Evolutionary conservation across 2,329 filamentous ascomycete genomes (phyloP).

Genomic region (Trichothecium roseum): DNA sequence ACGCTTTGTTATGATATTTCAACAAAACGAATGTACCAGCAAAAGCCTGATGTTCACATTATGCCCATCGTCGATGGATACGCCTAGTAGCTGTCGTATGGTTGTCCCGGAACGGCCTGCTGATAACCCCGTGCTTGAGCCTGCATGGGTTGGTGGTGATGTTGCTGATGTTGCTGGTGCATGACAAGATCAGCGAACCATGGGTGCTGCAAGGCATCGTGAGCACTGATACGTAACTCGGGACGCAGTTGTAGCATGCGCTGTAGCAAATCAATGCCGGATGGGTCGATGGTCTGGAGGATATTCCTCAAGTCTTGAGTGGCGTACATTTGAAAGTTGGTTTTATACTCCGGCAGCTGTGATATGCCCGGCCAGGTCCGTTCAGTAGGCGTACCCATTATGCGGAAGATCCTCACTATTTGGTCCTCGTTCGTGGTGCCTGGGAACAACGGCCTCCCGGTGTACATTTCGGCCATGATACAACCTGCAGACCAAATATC

Average conservation of each 20-base stretch:
- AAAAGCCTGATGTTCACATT: background rate
- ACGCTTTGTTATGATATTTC: background rate
- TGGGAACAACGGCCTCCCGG: conserved; percentile 86
- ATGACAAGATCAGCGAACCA: conserved; percentile 77
- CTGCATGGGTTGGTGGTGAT: conserved; percentile 23
- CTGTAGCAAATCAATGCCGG: conserved; percentile 78
- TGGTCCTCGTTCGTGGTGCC: conserved; percentile 98
- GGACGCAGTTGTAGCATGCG: conserved; percentile 89
- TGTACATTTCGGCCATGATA: conserved; percentile 99
- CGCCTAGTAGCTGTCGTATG: conserved; percentile 23
- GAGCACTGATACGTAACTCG: conserved; percentile 80
- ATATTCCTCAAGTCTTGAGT: conserved; percentile 84
- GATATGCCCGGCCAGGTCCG: conserved; percentile 92
- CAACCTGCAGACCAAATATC: conserved; percentile 99
- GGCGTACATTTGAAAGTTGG: conserved; percentile 85
- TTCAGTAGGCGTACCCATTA: conserved; percentile 97
- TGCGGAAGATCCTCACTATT: conserved; percentile 89
- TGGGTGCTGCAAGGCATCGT: conserved; percentile 76
- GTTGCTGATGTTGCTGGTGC: conserved; percentile 38
- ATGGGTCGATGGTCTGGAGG: conserved; percentile 78
- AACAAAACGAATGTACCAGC: conserved; percentile 1
- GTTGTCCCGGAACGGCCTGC: conserved; percentile 26
- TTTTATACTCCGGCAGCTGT: conserved; percentile 95
- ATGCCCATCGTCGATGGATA: background rate
- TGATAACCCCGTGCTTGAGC: conserved; percentile 33